Evolutionary conservation across 768 basidiomycete genomes (phyloP), one percentile per base, ranked within the genome.

Genomic region (Mycena capillaripes): DNA sequence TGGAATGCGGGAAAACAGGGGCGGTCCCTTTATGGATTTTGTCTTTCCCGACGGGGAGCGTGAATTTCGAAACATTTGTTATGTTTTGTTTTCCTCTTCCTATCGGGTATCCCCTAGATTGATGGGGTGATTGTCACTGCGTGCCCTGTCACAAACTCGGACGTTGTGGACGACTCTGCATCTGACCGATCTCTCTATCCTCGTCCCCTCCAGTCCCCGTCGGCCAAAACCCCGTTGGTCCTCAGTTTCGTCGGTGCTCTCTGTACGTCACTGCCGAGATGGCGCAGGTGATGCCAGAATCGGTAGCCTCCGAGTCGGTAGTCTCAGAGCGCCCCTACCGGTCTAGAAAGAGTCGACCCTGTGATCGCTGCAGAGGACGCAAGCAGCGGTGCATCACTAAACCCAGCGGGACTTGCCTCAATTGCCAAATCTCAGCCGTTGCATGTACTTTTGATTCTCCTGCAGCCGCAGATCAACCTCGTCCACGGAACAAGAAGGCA

Each of bases 381-480:
- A 74, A 74, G 21, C 73, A 74, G 48, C 69, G 73, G 65, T 75
- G 74, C 44, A 75, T 75, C 27, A 75, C 74, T 3, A 71, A 75
- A 53, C 70, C 74, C 7, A 69, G 62, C 19, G 74, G 74, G n/a
- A 75, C 62, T 7, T 75, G 74, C 63, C 34, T 75, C 7, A 75
- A 75, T n/a, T 75, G 74, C 44, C 74, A 75, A 34, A 75, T 75
- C n/a, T 75, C 74, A 4, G 70, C 61, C 30, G 74, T 71, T 10
- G 40, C 74, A 1, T 75, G 73, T 42, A 75, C 70, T 12, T 75
- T 75, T 46, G 74, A 75, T 38, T 71, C 70, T 25, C 74, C 74
- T 32, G 74, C 74, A 10, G 74, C 74, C 21, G 69, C 69, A 23
- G 74, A 75, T 34, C 23, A 42, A 19, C 70, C 74, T 16, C 70